A percentile compares a stretch with the other conserved stretches of the same genome.
phyloP scores from a whole-genome alignment of 1,139 yeast genomes.

The Yamadazyma diddensiae region DNA sequence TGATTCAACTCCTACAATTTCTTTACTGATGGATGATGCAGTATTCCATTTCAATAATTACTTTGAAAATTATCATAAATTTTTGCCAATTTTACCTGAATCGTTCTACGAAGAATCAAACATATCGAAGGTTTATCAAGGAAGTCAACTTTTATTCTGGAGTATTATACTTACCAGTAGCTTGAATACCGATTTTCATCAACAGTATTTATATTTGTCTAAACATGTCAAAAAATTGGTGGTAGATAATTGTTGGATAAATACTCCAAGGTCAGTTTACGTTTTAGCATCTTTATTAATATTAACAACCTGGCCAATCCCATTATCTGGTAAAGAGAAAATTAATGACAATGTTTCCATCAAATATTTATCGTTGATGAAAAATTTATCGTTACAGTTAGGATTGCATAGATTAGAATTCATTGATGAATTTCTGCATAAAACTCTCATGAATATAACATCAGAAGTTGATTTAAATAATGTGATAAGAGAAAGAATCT shows the following conservation, averaged over 20 bases:
- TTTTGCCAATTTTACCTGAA: conserved; percentile 42
- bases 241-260: conserved; percentile 44
- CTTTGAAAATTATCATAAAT: conserved; percentile 30
- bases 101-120: conserved; percentile 26
- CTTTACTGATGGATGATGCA: conserved; percentile 29
- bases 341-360: conserved; percentile 35
- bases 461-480: conserved; percentile 33
- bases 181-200: conserved; percentile 21
- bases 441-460: conserved; percentile 36
- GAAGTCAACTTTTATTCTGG: conserved; percentile 43
- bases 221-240: conserved; percentile 39
- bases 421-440: conserved; percentile 44
- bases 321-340: conserved; percentile 25
- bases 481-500: conserved; percentile 41
- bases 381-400: conserved; percentile 39
- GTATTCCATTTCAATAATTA: conserved; percentile 28
- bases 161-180: conserved; percentile 36
- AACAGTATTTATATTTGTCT: conserved; percentile 24
- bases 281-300: conserved; percentile 39
- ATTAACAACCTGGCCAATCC: conserved; percentile 50
- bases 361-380: conserved; percentile 42
- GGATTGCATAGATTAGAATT: conserved; percentile 45
- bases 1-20: conserved; percentile 16
- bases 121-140: conserved; percentile 21
- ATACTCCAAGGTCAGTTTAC: conserved; percentile 45